Base-by-base conservation (phyloP, 2,329 filamentous ascomycete species). In the Exophiala alcalophila region DNA sequence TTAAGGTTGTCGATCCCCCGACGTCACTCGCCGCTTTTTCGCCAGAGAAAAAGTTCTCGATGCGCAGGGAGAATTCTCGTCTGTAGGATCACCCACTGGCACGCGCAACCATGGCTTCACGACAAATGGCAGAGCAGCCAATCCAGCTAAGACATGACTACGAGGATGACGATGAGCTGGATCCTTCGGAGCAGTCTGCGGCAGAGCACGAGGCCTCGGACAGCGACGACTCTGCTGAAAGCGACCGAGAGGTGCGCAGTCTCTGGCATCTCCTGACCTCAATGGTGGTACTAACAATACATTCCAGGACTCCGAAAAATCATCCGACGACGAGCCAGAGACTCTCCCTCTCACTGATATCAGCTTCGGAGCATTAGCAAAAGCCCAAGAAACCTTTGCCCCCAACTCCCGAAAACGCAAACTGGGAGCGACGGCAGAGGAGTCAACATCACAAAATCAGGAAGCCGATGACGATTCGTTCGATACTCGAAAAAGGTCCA, bases 331-430 rank as follows among this genome's bases (percentile, higher is more conserved):
- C 26, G 26, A 31, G 56, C 62, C 21, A 63, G 65, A 30, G 56
- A 60, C 56, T 53, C 62, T 4, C 61, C 66, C 23, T 65, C n/a
- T 82, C 44, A 73, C 70, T 57, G 73, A 71, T 48, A 80, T 96
- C 53, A 92, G 89, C 16, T 96, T 97, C 59, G 90, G 89, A 50
- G 86, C 86, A n/a, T 73, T 96, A 27, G 87, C 86, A 52, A 86
- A 87, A 71, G 90, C 89, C 1, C 87, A 94, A 68, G 82, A 82
- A 26, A 77, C 80, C 0, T 66, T 94, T 21, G 70, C 68, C 61
- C 62, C 61, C 54, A 65, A 66, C 64, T 42, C 55, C 37, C 38
- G 61, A 57, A 50, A 56, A 33, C 43, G 54, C 21, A 57, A 56
- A 48, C 26, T 55, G 49, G 34, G 46, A 32, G 42, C 43, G 33